Base-by-base conservation (phyloP, 2,329 filamentous ascomycete genomes). In the Curvularia sp. region DNA sequence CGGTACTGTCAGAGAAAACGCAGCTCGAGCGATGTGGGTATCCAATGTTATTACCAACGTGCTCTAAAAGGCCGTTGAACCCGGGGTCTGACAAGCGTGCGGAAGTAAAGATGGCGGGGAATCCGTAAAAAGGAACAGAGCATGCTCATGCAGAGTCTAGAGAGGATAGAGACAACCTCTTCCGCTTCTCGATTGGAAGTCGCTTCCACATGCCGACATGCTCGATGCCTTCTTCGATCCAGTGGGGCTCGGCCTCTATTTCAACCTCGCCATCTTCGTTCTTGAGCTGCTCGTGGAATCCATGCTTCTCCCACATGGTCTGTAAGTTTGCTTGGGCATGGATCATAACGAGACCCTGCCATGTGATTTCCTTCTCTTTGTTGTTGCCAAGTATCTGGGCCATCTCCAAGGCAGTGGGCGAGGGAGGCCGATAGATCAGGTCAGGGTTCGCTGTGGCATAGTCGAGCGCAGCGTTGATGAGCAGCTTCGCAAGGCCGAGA, bases 171-270 rank as follows among this genome's bases (percentile, higher is more conserved):
- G 57, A 60, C 39, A 63, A 49, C 54, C 60, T 58, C 55, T 63
- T 63, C 15, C 52, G 41, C 45, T 55, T 60, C 30, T 61, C 60
- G 5, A 65, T 19, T 12, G 48, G 46, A 5, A 83, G 36, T 57
- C 79, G 68, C 74, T 78, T 84, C 84, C 86, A 96, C 93, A 97
- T 96, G 59, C 91, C 93, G 18, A 96, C 83, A 80, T 97, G 92
- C 64, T 85, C 82, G 53, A 97, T 94, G 3, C 90, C 91, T 71
- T 95, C 92, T 76, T 97, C 93, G 61, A 83, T 82, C 92, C 93
- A 97, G 28, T 67, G 71, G 30, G 66, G 67, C 53, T 76, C 73
- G 19, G 70, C 72, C 2, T 52, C 34, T 18, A 75, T 71, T 46
- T 74, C 71, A 1, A 75, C 63, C 10, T 71, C 60, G 21, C 71